Evolutionary conservation across 2,329 filamentous ascomycete genomes (phyloP), one percentile per base, ranked within the genome.

Genomic region (Colletotrichum sublineola): DNA sequence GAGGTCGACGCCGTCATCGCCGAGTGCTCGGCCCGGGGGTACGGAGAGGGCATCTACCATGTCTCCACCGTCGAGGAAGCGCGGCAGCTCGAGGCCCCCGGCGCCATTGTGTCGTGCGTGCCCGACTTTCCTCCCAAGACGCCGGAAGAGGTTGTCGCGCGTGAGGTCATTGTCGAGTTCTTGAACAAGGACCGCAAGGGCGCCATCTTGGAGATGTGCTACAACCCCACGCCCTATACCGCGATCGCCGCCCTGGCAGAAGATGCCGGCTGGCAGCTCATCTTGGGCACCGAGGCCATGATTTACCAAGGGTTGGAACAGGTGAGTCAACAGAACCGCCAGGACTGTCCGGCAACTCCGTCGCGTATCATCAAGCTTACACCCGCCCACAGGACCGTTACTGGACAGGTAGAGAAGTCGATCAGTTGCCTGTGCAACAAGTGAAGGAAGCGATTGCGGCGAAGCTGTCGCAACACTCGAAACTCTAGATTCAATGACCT

Each of bases 141-240:
- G 0, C 80, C 84, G 1, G 87, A 86, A 38, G 93, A 96, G 84
- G 83, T 86, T 38, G 82, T 84, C 53, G 89, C 92, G 5, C 84
- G 93, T 1, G 79, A 81, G 1, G 85, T 94, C 0, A 80, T 87
- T 0, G 85, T 89, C 76, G 80, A 83, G 3, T 87, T 86, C 60
- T 75, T 86, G 14, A 69, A 74, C 42, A 84, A 84, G 79, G 78
- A 84, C 40, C 82, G 87, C 73, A 92, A 92, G 81, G 93, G 92
- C 8, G 90, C 90, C 8, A 88, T 95, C 68, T 80, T 95, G 72
- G 93, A 95, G 81, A 95, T 96, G 93, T 95, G 93, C 84, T 95
- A 95, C 79, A 93, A 95, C 79, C 93, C 93, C 0, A 84, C 86
- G 3, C 91, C 92, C 0, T 91, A 88, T 80, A 95, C 93, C 0